Conservation (phyloP, 73 alveolate genomes). For the Paramecium primaurelia region DNA sequence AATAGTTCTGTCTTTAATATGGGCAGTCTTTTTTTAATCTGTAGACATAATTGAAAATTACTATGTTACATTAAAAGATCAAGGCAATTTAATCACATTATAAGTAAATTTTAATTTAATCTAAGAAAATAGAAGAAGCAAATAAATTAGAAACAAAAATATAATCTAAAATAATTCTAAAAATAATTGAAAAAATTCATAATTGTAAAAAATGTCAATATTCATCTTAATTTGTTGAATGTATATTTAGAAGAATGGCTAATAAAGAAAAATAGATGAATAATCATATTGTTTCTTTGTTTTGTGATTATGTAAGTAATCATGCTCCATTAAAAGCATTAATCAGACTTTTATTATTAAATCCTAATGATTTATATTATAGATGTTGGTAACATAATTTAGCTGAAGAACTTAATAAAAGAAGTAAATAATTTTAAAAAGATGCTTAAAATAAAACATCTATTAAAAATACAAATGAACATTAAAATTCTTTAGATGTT, state of each 20-base stretch:
- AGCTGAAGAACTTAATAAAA: background rate
- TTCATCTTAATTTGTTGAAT: background rate
- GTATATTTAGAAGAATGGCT: background rate
- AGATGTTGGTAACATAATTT: background rate
- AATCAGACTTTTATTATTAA: background rate
- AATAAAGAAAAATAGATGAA: background rate
- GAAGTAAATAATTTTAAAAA: background rate
- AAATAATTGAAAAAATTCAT: background rate
- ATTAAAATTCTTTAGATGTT: background rate
- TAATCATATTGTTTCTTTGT: background rate
- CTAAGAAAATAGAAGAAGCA: background rate
- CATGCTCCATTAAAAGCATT: slow-evolving; percentile 10
- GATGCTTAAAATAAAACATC: background rate
- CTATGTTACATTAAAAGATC: background rate
- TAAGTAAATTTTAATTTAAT: background rate
- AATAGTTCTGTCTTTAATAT: background rate
- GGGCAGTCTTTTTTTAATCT: background rate
- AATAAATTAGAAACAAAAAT: background rate
- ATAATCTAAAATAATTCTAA: background rate
- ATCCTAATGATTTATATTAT: background rate
- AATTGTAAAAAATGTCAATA: background rate
- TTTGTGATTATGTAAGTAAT: background rate
- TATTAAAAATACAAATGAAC: background rate
- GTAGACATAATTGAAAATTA: background rate
- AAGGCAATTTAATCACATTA: background rate